Evolutionary conservation across 805 yeast genomes (phyloP), one percentile per base, ranked within the genome.

Genomic region (Candida vartiovaarae): DNA sequence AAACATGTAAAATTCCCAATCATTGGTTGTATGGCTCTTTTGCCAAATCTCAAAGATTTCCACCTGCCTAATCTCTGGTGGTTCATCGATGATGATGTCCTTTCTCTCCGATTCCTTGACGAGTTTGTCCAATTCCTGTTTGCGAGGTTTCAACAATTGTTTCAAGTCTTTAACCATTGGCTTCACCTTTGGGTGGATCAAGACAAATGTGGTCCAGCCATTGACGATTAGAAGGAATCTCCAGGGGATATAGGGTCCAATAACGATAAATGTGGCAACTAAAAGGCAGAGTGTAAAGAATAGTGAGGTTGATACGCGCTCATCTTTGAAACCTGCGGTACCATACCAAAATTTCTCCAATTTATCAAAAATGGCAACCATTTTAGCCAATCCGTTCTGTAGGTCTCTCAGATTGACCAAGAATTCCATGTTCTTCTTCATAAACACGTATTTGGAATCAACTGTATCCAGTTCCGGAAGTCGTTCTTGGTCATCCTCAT

Each of bases 1-100:
- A 56, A 71, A 85, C 24, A 74, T 59, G 56, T 76, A 76, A 28
- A 80, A 75, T 33, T 73, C 69, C 85, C 91, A 89, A 28, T 70
- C 70, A 6, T 71, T 66, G 0, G 79, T 75, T 2, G 83, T 72
- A 26, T 78, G 62, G 33, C 84, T 84, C 51, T 74, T 82, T 36
- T 73, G 70, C 57, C 84, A 84, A 25, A 89, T 70, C 60, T 89
- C 95, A 59, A 72, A 90, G 1, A 90, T 68, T 56, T 89, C 95
- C 6, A 86, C 89, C n/a, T 65, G 60, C 36, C 77, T 67, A 1
- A 65, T 60, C 39, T 79, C 80, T 0, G 88, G 82, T 0, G 74
- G 65, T 45, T 81, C 88, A 56, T 86, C 95, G 25, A 82, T 72
- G n/a, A 85, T 66, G 7, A 89, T 76, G 48, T 78, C 77, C 24